Conservation (phyloP, 352 stramenopile species). For the Lagenidium sp. region DNA sequence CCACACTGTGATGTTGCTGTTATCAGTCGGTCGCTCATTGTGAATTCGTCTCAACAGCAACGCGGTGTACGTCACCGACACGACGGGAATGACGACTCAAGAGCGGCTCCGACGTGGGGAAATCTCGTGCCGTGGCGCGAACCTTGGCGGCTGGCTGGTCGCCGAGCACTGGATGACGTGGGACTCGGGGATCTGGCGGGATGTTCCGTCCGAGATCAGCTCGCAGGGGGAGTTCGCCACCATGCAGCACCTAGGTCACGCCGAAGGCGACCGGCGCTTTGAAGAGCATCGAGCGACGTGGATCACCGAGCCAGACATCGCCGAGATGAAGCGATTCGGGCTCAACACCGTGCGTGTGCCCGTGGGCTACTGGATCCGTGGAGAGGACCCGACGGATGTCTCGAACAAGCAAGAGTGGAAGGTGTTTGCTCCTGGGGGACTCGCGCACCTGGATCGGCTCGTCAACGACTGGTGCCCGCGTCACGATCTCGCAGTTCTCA, state of each 20-base stretch:
- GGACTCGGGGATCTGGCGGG: slow-evolving; percentile 73
- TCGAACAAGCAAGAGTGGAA: slow-evolving; percentile 33
- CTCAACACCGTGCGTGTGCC: slow-evolving; percentile 78
- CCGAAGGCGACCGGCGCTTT: slow-evolving; percentile 43
- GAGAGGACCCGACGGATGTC: slow-evolving; percentile 26
- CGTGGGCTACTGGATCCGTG: slow-evolving; percentile 73
- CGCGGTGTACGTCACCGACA: too few species aligned
- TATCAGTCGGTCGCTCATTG: too few species aligned
- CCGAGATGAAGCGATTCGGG: slow-evolving; percentile 41
- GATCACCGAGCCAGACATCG: slow-evolving; percentile 68
- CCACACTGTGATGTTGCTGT: too few species aligned
- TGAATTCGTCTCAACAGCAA: too few species aligned
- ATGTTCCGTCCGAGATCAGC: slow-evolving; percentile 44
- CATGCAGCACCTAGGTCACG: slow-evolving; percentile 43
- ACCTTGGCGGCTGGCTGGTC: slow-evolving; percentile 82
- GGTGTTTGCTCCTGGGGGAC: slow-evolving; percentile 29
- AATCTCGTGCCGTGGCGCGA: slow-evolving; percentile 46
- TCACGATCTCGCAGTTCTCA: slow-evolving; percentile 55
- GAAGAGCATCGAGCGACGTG: slow-evolving; percentile 69
- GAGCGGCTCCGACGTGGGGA: slow-evolving; percentile 21
- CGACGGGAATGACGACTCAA: slow-evolving; percentile 10
- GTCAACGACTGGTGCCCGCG: slow-evolving; percentile 69
- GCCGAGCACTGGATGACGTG: slow-evolving; percentile 81
- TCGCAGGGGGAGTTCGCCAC: slow-evolving; percentile 35
- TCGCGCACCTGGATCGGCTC: slow-evolving; percentile 67